Percentiles rank a stretch among this genome's conserved stretches.
Conservation (phyloP, 495 filamentous ascomycete genomes). For the Trichoderma asperelloides region DNA sequence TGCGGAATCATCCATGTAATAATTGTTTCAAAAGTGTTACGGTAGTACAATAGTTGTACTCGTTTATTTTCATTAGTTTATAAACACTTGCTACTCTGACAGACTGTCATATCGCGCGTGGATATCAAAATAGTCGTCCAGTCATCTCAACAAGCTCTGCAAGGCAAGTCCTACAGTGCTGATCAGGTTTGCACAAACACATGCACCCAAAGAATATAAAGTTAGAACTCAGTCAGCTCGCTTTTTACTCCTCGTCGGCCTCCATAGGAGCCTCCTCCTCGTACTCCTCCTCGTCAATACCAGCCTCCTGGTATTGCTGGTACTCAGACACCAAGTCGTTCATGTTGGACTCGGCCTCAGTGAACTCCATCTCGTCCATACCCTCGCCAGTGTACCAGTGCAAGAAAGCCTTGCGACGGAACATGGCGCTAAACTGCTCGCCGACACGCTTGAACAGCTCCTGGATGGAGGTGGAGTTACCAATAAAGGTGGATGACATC, state of each 20-base stretch:
- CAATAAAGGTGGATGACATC: conserved; percentile 99
- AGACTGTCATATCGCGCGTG: background rate
- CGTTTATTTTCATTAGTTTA: conserved; percentile 6
- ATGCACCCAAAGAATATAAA: conserved; percentile 3
- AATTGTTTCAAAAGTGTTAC: background rate
- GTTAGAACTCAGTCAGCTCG: background rate
- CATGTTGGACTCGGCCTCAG: conserved; percentile 99
- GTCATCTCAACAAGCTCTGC: background rate
- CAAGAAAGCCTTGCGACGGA: conserved; percentile 99
- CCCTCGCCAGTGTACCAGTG: conserved; percentile 99
- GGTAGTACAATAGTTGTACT: background rate
- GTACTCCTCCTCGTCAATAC: conserved; percentile 62
- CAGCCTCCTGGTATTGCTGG: conserved; percentile 99
- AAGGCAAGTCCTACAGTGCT: background rate
- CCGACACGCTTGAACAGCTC: conserved; percentile 99
- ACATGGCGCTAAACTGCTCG: conserved; percentile 99
- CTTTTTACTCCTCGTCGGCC: conserved; percentile 43
- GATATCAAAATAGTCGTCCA: conserved; percentile 8
- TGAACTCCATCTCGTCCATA: conserved; percentile 99
- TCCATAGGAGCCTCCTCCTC: conserved; percentile 54
- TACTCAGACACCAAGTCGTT: conserved; percentile 99
- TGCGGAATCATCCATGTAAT: background rate
- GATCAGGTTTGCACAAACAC: background rate
- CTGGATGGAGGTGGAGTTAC: conserved; percentile 99
- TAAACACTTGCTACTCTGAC: conserved; percentile 2